Evolutionary conservation across 2,329 filamentous ascomycete genomes (phyloP).

Genomic region (Colletotrichum cordylinicola): DNA sequence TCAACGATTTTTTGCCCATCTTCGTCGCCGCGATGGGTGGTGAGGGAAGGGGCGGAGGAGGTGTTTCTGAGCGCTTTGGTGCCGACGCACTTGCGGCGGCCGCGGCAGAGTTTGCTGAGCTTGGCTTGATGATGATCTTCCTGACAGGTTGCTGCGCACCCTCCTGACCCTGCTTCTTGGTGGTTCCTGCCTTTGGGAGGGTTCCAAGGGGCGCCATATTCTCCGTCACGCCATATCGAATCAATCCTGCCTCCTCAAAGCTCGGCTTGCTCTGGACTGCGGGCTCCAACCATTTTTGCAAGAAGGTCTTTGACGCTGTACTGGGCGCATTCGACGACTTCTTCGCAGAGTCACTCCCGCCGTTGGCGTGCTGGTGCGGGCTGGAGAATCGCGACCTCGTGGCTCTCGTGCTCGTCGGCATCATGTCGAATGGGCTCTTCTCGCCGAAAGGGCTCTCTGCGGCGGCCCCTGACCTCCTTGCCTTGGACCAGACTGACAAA

Average conservation of each 20-base stretch:
- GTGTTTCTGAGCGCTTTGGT: slow-evolving; percentile 17
- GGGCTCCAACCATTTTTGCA: slow-evolving; percentile 66
- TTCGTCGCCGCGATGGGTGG: slow-evolving; percentile 10
- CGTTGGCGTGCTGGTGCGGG: slow-evolving; percentile 45
- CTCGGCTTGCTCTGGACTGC: slow-evolving; percentile 68
- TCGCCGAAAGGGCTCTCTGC: slow-evolving; percentile 17
- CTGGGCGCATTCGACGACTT: slow-evolving; percentile 32
- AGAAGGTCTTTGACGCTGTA: slow-evolving; percentile 49
- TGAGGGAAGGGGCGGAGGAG: slow-evolving; percentile 10
- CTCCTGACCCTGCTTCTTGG: slow-evolving; percentile 40
- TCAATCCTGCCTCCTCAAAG: slow-evolving; percentile 79
- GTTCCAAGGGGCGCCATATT: slow-evolving; percentile 84
- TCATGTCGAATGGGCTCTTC: slow-evolving; percentile 31
- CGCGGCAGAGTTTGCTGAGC: slow-evolving; percentile 24
- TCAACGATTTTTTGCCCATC: slow-evolving; percentile 4
- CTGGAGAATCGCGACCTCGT: slow-evolving; percentile 64
- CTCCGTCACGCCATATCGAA: slow-evolving; percentile 77
- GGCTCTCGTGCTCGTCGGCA: slow-evolving; percentile 52
- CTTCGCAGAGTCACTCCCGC: slow-evolving; percentile 14
- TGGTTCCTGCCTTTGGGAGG: slow-evolving; percentile 64
- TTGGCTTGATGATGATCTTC: slow-evolving; percentile 52
- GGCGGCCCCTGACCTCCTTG: slow-evolving; percentile 23
- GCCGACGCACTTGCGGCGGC: slow-evolving; percentile 10
- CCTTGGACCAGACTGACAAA: slow-evolving; percentile 15
- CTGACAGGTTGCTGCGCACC: slow-evolving; percentile 34